Evolutionary conservation across 805 yeast genomes (phyloP), one percentile per base, ranked within the genome.

Genomic region (Nakazawaea siamensis): DNA sequence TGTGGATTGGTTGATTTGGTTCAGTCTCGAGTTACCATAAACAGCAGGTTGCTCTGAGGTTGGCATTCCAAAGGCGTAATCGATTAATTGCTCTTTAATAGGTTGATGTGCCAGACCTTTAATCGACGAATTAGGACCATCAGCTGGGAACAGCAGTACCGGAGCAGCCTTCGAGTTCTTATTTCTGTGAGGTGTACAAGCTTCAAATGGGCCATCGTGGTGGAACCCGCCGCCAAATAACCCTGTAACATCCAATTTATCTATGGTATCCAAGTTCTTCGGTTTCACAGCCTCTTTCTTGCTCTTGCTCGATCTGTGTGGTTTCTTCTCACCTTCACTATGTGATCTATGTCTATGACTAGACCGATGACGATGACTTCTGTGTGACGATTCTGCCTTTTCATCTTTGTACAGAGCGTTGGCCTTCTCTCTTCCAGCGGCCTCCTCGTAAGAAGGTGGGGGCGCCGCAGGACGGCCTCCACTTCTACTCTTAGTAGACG

Each of bases 171-270:
- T 69, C 14, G 68, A 64, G 44, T 60, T 62, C 60, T 81, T 83
- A 59, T 92, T 92, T 55, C 97, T 77, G 57, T 85, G 95, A 6
- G 98, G 97, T 3, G 94, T 83, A 57, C 97, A 90, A 1, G 98
- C 98, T 55, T 92, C 98, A 55, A 92, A 92, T 12, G 98, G 98
- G 10, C 98, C 98, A 60, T 92, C 98, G 58, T 92, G 98, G 69
- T 92, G 92, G 2, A 94, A 85, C 13, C 86, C 85, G 32, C 84
- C 79, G 18, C 96, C 97, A 54, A 84, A 88, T 42, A 88, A 70
- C 1, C 95, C 97, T 10, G 97, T 88, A 31, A 90, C 98, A 57
- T 92, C 98, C 50, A 92, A 68, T 58, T 84, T 84, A 62, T 92
- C 98, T 47, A 92, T 92, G 4, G 94, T 85, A 51, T 90, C 98